Conservation (phyloP, 2,329 filamentous ascomycete species). For the Exophiala bonariae region DNA sequence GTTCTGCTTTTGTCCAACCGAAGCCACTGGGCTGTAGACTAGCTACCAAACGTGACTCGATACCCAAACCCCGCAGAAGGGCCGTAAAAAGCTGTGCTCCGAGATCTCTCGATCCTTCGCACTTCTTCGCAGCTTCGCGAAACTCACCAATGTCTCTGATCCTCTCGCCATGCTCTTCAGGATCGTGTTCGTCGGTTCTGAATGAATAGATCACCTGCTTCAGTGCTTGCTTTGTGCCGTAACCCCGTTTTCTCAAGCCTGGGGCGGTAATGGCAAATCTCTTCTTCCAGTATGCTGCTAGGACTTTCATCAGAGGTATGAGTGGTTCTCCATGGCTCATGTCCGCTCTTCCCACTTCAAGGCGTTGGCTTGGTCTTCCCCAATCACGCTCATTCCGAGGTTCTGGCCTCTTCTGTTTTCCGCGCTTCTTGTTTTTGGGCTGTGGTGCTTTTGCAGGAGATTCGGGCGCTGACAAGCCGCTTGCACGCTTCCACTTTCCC, state of each 20-base stretch:
- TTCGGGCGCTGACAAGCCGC: conserved; percentile 57
- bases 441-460: conserved; percentile 32
- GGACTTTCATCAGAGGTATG: conserved; percentile 69
- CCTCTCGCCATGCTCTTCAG: conserved; percentile 71
- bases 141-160: conserved; percentile 69
- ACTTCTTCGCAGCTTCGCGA: conserved; percentile 64
- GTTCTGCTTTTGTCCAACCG: conserved; percentile 85
- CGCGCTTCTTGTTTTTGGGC: conserved; percentile 37
- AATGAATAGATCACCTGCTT: conserved; percentile 73
- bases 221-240: conserved; percentile 74
- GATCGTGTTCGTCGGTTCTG: conserved; percentile 61
- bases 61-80: conserved; percentile 72
- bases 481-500: conserved; percentile 69
- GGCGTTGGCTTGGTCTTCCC: conserved; percentile 65
- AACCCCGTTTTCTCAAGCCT: conserved; percentile 84
- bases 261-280: conserved; percentile 75
- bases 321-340: conserved; percentile 82
- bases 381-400: conserved; percentile 61
- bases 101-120: conserved; percentile 80
- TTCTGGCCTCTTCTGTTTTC: conserved; percentile 43
- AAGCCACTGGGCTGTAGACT: conserved; percentile 86
- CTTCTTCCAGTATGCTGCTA: conserved; percentile 88
- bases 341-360: conserved; percentile 71
- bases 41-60: conserved; percentile 80
- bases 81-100: conserved; percentile 89